Evolutionary conservation across 345 rosid species (phyloP), one percentile per base, ranked within the genome.

Genomic region (Boechera retrofracta): DNA sequence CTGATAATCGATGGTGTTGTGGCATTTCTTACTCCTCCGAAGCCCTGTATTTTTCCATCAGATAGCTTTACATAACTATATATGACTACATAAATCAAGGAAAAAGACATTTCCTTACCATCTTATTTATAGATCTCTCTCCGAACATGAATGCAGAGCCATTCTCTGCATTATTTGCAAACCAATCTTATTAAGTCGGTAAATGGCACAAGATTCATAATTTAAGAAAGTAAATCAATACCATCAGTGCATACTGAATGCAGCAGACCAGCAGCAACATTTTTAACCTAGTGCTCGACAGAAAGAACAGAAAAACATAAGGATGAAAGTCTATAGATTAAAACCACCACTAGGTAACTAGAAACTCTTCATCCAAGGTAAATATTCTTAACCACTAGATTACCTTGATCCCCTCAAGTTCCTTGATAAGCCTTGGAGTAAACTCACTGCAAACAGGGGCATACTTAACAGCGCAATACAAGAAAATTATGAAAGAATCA

Each of bases 361-460:
- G 32, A 78, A 13, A 10, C 33, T 33, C 48, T 41, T 53, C 73
- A 67, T 31, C 47, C 39, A 31, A 28, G 55, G 63, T 42, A 10
- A 5, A 39, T 21, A 38, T 11, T 21, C 51, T 41, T 62, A 5
- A 42, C 15, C 15, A 15, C 26, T 44, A 64, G 26, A 76, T 64
- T 79, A 94, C 98, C 97, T 90, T 89, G 59, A 86, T 63, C 45
- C 90, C 93, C 58, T 91, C 98, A 45, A 94, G 89, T 81, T 84
- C 85, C 85, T 92, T 94, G 73, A 94, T 92, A 72, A 85, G 89
- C 77, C 98, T 85, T n/a, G 98, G 98, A 42, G 91, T 92, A 82
- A 78, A 91, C 80, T 94, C 97, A 88, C 97, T 94, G 86, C 87
- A 88, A 41, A 67, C 29, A 77, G 64, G 32, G 39, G 64, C 26